Evolutionary conservation across 805 yeast genomes (phyloP).

Genomic region (Kluyveromyces dobzhanskii): DNA sequence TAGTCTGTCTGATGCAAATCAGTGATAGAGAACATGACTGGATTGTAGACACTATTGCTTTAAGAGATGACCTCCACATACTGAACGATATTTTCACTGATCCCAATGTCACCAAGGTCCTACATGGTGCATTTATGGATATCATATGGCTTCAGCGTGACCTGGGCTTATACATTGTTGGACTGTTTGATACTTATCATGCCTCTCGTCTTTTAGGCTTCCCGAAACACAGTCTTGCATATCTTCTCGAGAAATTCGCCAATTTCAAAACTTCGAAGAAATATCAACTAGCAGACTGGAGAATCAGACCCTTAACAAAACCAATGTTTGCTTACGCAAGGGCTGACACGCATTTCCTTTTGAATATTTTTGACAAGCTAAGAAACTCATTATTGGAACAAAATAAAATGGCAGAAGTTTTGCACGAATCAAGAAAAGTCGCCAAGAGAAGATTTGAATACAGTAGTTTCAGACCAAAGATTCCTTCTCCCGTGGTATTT

Average conservation of each 20-base stretch:
- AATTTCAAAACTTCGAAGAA: slow-evolving; percentile 83
- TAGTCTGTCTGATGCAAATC: slow-evolving; percentile 89
- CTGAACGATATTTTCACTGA: slow-evolving; percentile 73
- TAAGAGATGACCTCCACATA: slow-evolving; percentile 59
- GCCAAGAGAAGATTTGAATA: slow-evolving; percentile 79
- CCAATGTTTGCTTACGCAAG: slow-evolving; percentile 83
- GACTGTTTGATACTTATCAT: slow-evolving; percentile 85
- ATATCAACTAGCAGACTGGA: slow-evolving; percentile 96
- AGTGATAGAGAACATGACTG: slow-evolving; percentile 76
- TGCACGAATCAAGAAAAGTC: slow-evolving; percentile 68
- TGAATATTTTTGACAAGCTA: slow-evolving; percentile 70
- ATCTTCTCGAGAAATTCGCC: slow-evolving; percentile 70
- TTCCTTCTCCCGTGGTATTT: slow-evolving; percentile 30
- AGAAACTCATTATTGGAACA: slow-evolving; percentile 50
- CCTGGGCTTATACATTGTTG: slow-evolving; percentile 81
- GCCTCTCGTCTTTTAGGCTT: slow-evolving; percentile 77
- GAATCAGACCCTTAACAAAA: slow-evolving; percentile 71
- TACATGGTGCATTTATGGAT: slow-evolving; percentile 97
- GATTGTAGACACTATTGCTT: slow-evolving; percentile 73
- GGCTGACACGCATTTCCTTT: slow-evolving; percentile 87
- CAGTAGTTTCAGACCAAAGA: slow-evolving; percentile 48
- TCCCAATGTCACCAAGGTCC: slow-evolving; percentile 74
- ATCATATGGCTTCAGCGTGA: slow-evolving; percentile 95
- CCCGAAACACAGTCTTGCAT: slow-evolving; percentile 79
- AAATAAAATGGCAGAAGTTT: slow-evolving; percentile 49